Evolutionary conservation across 352 stramenopile species (phyloP).

Genomic region (Globisporangium emineosum): DNA sequence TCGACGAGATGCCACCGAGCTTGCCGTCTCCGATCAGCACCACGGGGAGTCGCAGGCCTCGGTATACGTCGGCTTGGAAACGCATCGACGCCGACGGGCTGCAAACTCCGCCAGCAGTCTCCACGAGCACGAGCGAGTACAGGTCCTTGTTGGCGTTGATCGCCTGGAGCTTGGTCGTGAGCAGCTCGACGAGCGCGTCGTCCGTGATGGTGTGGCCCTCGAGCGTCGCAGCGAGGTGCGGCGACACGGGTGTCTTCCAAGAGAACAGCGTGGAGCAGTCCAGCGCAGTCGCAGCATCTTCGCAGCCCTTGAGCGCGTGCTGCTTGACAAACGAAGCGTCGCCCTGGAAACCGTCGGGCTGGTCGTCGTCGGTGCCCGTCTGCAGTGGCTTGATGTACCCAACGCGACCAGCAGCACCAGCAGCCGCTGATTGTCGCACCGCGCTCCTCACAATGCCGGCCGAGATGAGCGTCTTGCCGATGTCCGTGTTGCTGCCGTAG

Average conservation of each 20-base stretch:
- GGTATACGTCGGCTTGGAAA: conserved; percentile 94
- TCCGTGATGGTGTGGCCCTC: conserved; percentile 89
- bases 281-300: conserved; percentile 19
- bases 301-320: conserved; percentile 26
- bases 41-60: conserved; percentile 82
- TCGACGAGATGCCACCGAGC: conserved; percentile 95
- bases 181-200: conserved; percentile 71
- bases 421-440: conserved; percentile 17
- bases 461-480: conserved; percentile 97
- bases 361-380: conserved; percentile 79
- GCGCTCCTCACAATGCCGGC: conserved; percentile 88
- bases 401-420: conserved; percentile 22
- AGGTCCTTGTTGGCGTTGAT: conserved; percentile 32
- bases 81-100: conserved; percentile 83
- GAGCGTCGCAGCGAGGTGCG: conserved; percentile 88
- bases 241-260: conserved; percentile 93
- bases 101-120: conserved; percentile 95
- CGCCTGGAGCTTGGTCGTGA: conserved; percentile 55
- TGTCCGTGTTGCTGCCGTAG: conserved; percentile 98
- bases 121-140: conserved; percentile 80
- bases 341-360: conserved; percentile 46
- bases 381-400: conserved; percentile 97
- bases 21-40: conserved; percentile 96
- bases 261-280: conserved; percentile 89
- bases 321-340: conserved; percentile 86